phyloP scores from a whole-genome alignment of 75 land plant species.

The Chamaecyparis obtusa region DNA sequence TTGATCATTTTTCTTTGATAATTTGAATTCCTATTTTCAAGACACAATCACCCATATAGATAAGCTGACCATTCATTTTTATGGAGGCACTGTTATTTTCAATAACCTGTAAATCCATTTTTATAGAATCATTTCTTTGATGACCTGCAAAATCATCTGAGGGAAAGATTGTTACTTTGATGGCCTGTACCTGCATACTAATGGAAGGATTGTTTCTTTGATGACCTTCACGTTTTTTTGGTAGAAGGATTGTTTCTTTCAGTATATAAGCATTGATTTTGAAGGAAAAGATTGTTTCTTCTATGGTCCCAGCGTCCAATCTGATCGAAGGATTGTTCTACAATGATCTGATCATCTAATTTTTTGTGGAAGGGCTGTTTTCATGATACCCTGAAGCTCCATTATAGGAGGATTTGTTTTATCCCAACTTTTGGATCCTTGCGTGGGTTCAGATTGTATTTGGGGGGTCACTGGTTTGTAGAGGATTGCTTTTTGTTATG shows the following conservation, averaged over 20 bases:
- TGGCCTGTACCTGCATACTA: not conserved
- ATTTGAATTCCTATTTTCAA: not conserved
- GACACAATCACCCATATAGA: not conserved
- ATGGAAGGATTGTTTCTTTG: not conserved
- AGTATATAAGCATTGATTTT: too few species aligned
- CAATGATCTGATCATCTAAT: not conserved
- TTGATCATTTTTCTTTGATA: not conserved
- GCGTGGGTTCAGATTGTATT: not conserved
- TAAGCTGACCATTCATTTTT: not conserved
- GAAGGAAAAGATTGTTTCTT: not conserved
- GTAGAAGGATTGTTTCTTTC: too few species aligned
- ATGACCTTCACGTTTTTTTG: not conserved
- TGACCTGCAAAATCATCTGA: not conserved
- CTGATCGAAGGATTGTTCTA: not conserved
- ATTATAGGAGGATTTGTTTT: not conserved
- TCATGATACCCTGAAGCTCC: not conserved
- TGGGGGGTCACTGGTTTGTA: not conserved
- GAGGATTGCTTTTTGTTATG: not conserved
- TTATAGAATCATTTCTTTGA: not conserved
- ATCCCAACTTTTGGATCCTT: not conserved
- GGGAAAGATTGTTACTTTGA: not conserved
- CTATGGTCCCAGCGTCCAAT: not conserved
- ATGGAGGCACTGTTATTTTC: not conserved
- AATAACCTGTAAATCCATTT: not conserved
- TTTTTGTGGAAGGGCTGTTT: not conserved